Evolutionary conservation across 441 rosid genomes (phyloP), one percentile per base, ranked within the genome.

Genomic region (Brassica balearica): DNA sequence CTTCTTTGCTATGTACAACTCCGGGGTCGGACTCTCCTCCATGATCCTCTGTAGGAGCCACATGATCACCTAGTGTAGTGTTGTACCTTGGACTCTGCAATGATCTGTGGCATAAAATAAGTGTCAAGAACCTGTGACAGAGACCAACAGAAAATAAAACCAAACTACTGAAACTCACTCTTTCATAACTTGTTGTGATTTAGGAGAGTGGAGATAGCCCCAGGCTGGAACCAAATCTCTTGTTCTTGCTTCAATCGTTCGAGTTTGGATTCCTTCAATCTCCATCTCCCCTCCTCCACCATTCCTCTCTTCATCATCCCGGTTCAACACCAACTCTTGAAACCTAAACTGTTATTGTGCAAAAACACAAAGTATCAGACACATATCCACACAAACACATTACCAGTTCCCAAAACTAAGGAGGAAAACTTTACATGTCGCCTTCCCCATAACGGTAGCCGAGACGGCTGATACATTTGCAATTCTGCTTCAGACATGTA

Each of bases 401-500:
- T 56, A 65, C 63, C 59, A 56, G n/a, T 59, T 71, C 2, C 53
- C 61, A 65, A 11, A 69, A 1, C 38, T 64, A 59, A 51, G 2
- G 8, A 19, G 4, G 23, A 65, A 68, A 38, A 17, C 2, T 63
- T 62, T 89, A 92, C 95, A 89, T 88, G 84, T 20, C 84, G 84
- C 78, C 89, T 91, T 68, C 82, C 88, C 97, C 92, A 90, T 81
- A 88, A 72, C 6, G 91, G 92, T 48, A 65, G 51, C 32, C 9
- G 80, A 78, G 86, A 38, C 60, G 85, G 74, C 69, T 83, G 85
- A 82, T 92, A 86, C 94, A 85, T 87, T 80, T 78, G 93, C 77
- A 89, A 66, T 72, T 91, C 97, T 65, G 94, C 97, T 84, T 92
- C 96, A 27, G 91, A 88, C 56, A 95, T 91, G 78, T 87, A 95